Percentiles rank a stretch among this genome's conserved stretches.
Evolutionary conservation across 2,329 filamentous ascomycete species (phyloP).

Genomic region (Zymoseptoria ardabiliae): DNA sequence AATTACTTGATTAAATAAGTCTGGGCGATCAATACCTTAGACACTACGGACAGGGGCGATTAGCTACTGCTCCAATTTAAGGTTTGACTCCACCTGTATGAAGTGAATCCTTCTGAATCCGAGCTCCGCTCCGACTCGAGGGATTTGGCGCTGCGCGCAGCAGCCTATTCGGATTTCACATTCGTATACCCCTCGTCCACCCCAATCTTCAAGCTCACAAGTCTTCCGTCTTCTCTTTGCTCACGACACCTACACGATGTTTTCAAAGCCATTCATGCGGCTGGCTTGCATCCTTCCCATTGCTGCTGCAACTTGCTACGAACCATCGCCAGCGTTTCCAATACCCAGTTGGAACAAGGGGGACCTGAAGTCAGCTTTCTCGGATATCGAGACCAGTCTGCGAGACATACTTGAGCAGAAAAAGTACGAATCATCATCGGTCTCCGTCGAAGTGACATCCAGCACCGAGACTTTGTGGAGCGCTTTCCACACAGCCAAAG

Average conservation of each 20-base stretch:
- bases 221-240: background rate
- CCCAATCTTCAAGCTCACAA: background rate
- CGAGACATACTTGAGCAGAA: slow-evolving; percentile 19
- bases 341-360: slow-evolving; percentile 27
- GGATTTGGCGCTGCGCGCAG: too few relatives aligned
- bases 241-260: background rate
- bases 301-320: slow-evolving; percentile 26
- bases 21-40: too few relatives aligned
- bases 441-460: slow-evolving; percentile 37
- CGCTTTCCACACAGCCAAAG: slow-evolving; percentile 32
- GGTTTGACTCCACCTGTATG: background rate
- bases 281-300: background rate
- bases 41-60: too few relatives aligned
- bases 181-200: too few relatives aligned
- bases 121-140: too few relatives aligned
- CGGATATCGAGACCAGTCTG: slow-evolving; percentile 24
- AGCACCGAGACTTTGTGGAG: slow-evolving; percentile 33
- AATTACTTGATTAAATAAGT: background rate
- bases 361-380: slow-evolving; percentile 28
- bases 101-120: background rate
- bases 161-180: too few relatives aligned
- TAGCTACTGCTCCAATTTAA: background rate
- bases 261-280: background rate
- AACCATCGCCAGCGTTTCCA: slow-evolving; percentile 34
- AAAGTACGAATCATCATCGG: slow-evolving; percentile 31